Evolutionary conservation across 805 yeast species (phyloP).

Genomic region (Myxozyma sirexii): DNA sequence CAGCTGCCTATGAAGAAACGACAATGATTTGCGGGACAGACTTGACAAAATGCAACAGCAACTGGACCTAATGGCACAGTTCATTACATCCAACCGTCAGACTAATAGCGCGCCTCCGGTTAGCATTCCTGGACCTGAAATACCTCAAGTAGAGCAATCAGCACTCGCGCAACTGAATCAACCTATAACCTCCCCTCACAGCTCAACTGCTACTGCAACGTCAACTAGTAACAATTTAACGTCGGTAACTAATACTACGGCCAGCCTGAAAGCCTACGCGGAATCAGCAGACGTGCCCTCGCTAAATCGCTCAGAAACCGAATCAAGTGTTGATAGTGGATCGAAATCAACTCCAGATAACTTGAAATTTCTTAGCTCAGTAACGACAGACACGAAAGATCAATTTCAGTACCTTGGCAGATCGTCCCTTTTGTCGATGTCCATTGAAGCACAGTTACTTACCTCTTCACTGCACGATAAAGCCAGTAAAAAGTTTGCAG

Average conservation of each 20-base stretch:
- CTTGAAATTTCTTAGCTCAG: constrained; percentile 2
- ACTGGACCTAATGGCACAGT: constrained; percentile 12
- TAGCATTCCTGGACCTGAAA: neutral
- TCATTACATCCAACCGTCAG: neutral
- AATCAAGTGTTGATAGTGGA: neutral
- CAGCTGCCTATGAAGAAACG: neutral
- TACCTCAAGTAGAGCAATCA: neutral
- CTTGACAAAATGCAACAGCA: constrained; percentile 27
- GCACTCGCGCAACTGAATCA: neutral
- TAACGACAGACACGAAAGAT: constrained; percentile 15
- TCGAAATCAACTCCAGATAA: neutral
- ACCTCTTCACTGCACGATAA: constrained; percentile 8
- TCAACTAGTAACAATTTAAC: too few species aligned
- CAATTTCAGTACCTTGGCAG: constrained; percentile 22
- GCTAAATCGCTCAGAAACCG: neutral
- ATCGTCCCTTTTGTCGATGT: constrained; percentile 27
- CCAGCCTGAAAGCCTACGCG: neutral
- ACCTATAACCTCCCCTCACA: too few species aligned
- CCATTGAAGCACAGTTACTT: constrained; percentile 21
- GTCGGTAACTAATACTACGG: neutral
- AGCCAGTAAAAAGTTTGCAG: neutral
- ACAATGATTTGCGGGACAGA: constrained; percentile 2
- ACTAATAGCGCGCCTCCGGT: neutral
- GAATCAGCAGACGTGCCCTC: neutral
- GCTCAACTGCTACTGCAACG: too few species aligned